Percentiles rank a stretch among this genome's conserved stretches.
phyloP scores from a whole-genome alignment of 2,329 filamentous ascomycete genomes.

The Achaetomium macrosporum region DNA sequence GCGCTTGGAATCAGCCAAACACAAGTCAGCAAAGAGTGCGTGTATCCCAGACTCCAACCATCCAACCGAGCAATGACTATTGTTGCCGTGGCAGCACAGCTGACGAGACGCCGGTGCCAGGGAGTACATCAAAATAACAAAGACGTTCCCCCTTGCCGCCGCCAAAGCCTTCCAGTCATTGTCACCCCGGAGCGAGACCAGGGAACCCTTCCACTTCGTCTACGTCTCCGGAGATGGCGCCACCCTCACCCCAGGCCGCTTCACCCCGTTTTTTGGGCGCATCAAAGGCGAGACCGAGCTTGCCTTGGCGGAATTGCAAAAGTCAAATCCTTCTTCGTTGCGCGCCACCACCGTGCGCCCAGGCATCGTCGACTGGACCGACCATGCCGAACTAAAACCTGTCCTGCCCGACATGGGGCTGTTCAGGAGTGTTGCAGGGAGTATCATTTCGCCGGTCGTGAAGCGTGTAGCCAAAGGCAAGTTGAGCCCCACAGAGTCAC shows the following conservation, averaged over 20 bases:
- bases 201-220: constrained; percentile 60
- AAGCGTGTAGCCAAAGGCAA: constrained; percentile 19
- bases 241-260: constrained; percentile 48
- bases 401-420: constrained; percentile 35
- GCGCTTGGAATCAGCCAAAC: constrained; percentile 61
- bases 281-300: constrained; percentile 64
- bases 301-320: constrained; percentile 48
- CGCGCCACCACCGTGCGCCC: constrained; percentile 54
- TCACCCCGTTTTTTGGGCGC: constrained; percentile 53
- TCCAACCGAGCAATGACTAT: too few relatives aligned
- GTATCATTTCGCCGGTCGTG: constrained; percentile 27
- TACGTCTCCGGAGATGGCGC: constrained; percentile 63
- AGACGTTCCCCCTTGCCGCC: constrained; percentile 58
- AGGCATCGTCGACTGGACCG: constrained; percentile 47
- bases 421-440: constrained; percentile 7
- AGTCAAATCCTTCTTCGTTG: constrained; percentile 38
- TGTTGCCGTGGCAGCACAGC: too few relatives aligned
- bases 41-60: constrained; percentile 19
- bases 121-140: constrained; percentile 63
- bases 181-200: constrained; percentile 27
- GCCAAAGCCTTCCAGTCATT: constrained; percentile 53
- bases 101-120: constrained; percentile 23
- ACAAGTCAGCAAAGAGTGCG: constrained; percentile 52
- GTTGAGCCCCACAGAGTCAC: constrained; percentile 38
- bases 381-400: constrained; percentile 37